These are phyloP conservation scores for Talaromyces funiculosus DNA, from an alignment of 2,329 filamentous ascomycete species.

Conservation along the genomic window DNA sequence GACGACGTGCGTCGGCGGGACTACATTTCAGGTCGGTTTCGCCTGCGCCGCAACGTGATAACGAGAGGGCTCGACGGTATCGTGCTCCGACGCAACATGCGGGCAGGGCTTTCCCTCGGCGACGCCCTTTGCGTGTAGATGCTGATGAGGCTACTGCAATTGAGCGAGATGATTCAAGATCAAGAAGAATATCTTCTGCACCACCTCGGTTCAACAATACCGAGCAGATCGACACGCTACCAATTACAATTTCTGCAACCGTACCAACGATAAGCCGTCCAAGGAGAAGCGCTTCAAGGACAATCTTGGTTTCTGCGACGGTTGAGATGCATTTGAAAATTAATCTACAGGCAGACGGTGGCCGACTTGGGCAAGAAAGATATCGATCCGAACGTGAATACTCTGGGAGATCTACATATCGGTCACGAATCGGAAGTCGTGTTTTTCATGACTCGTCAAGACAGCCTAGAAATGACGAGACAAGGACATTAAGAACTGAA, in stretches of 20 bases:
- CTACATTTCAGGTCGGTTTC: background rate
- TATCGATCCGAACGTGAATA: too few species aligned
- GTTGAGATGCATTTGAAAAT: too few species aligned
- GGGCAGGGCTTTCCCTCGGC: too few species aligned
- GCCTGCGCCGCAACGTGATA: background rate
- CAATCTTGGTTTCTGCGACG: background rate
- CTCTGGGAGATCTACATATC: too few species aligned
- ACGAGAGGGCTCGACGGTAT: background rate
- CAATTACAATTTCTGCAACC: background rate
- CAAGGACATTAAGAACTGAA: background rate
- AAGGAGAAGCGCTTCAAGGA: background rate
- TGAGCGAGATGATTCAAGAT: background rate
- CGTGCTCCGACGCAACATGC: background rate
- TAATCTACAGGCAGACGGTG: background rate
- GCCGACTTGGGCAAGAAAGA: background rate
- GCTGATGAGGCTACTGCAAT: background rate
- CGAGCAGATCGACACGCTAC: background rate
- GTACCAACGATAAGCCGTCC: background rate
- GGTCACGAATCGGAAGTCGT: too few species aligned
- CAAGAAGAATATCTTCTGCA: background rate
- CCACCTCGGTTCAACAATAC: background rate
- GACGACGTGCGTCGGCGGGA: background rate
- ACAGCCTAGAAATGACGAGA: too few species aligned
- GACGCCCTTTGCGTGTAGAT: too few species aligned
- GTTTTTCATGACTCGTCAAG: too few species aligned